Conservation (phyloP, 2,329 filamentous ascomycete species). For the Chaetoscypha palmicola region DNA sequence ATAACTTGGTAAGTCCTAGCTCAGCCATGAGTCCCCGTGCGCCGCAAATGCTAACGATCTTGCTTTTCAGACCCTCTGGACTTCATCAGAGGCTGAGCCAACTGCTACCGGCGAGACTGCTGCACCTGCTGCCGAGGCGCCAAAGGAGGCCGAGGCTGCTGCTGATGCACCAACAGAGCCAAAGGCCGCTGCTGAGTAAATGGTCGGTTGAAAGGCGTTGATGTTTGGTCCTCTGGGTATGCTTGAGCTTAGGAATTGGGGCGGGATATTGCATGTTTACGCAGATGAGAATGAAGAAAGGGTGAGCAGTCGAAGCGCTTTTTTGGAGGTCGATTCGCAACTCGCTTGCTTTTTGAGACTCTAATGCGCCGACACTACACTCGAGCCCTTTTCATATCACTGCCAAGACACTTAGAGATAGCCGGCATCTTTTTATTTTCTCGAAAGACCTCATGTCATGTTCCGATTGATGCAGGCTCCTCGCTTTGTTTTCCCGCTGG, state of each 20-base stretch:
- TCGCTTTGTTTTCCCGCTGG: constrained; percentile 15
- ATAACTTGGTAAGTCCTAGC: constrained; percentile 59
- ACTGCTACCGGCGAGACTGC: constrained; percentile 49
- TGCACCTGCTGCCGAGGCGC: constrained; percentile 46
- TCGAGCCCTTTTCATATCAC: constrained; percentile 19
- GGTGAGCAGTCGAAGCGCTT: constrained; percentile 24
- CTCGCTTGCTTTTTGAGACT: constrained; percentile 29
- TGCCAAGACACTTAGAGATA: constrained; percentile 13
- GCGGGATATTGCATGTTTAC: constrained; percentile 28
- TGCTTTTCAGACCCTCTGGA: constrained; percentile 80
- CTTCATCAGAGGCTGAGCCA: constrained; percentile 93
- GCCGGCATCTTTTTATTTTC: constrained; percentile 18
- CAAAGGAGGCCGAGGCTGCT: constrained; percentile 45
- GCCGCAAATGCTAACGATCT: not conserved
- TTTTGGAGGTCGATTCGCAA: constrained; percentile 27
- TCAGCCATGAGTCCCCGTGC: not conserved
- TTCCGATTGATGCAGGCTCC: constrained; percentile 13
- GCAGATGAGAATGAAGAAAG: constrained; percentile 20
- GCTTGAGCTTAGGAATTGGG: constrained; percentile 23
- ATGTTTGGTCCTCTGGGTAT: constrained; percentile 29
- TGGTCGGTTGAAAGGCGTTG: constrained; percentile 27
- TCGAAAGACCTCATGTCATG: constrained; percentile 10
- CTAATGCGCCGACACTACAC: constrained; percentile 28
- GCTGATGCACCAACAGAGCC: constrained; percentile 33
- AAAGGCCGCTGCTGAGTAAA: constrained; percentile 31